Evolutionary conservation across 768 basidiomycete species (phyloP).

Genomic region (Lentinula edodes): DNA sequence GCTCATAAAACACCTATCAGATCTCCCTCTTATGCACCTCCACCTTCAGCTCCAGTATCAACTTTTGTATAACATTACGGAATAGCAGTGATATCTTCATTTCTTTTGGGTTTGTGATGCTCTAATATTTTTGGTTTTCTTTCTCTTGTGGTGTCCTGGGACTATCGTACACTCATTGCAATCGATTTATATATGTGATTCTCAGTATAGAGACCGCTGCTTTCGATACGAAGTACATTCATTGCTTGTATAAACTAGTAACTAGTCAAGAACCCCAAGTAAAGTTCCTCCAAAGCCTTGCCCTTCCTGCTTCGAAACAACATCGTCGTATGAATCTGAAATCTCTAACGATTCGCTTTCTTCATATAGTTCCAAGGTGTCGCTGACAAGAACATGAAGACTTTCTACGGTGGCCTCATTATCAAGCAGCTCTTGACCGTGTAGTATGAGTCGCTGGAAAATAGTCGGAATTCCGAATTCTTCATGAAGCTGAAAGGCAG

Average conservation of each 20-base stretch:
- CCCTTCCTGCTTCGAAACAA: constrained; percentile 44
- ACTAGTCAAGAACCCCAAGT: constrained; percentile 34
- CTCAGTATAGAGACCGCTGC: background rate
- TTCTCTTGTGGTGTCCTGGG: constrained; percentile 18
- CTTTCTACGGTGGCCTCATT: constrained; percentile 53
- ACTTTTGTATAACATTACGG: constrained; percentile 11
- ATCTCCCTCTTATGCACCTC: background rate
- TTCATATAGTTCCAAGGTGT: constrained; percentile 61
- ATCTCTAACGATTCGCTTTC: constrained; percentile 57
- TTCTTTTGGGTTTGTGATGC: constrained; percentile 19
- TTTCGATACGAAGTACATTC: background rate
- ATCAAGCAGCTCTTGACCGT: constrained; percentile 58
- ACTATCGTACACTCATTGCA: constrained; percentile 11
- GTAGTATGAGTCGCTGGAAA: constrained; percentile 65
- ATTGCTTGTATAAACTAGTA: constrained; percentile 7
- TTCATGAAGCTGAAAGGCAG: constrained; percentile 47
- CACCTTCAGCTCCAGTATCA: background rate
- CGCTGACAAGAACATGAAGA: constrained; percentile 48
- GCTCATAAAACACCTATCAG: constrained; percentile 23
- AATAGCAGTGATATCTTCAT: constrained; percentile 18
- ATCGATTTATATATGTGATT: constrained; percentile 9
- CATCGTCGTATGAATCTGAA: constrained; percentile 43
- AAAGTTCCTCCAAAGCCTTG: constrained; percentile 73
- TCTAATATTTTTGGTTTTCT: constrained; percentile 13
- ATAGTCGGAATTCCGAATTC: constrained; percentile 67